A percentile compares a stretch with the other conserved stretches of the same genome.
phyloP scores from a whole-genome alignment of 108 stramenopile genomes.

The Ochromonas danica region DNA sequence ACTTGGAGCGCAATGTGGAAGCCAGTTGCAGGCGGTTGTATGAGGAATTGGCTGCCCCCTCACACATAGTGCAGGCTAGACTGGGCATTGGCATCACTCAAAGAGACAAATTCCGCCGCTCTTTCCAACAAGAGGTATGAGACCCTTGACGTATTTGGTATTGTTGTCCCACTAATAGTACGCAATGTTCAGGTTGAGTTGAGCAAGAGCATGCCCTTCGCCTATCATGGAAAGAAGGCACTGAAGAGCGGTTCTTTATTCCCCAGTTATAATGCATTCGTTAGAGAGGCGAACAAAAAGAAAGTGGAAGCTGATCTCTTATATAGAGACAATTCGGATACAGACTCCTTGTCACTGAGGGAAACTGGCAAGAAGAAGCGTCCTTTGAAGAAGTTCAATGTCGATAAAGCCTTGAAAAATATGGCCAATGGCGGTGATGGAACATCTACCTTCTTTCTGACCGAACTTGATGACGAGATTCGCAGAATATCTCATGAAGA shows the following conservation, averaged over 20 bases:
- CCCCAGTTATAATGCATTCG: neutral
- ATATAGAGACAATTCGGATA: neutral
- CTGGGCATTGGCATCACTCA: neutral
- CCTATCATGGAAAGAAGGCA: neutral
- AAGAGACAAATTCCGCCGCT: neutral
- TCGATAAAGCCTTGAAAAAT: neutral
- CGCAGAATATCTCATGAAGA: neutral
- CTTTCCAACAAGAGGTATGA: neutral
- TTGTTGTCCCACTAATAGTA: too few relatives aligned
- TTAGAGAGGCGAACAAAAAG: neutral
- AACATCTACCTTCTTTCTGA: neutral
- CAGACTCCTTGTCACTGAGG: neutral
- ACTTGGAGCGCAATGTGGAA: neutral
- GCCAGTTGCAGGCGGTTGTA: neutral
- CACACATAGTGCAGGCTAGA: neutral
- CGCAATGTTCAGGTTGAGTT: neutral
- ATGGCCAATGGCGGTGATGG: neutral
- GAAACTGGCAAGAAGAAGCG: neutral
- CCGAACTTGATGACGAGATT: conserved; percentile 4
- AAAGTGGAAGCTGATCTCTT: neutral
- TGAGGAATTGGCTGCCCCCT: neutral
- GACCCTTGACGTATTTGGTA: neutral
- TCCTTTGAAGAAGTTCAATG: neutral
- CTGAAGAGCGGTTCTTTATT: conserved; percentile 3
- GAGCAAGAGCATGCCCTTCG: conserved; percentile 4